Percentiles rank a stretch among this genome's conserved stretches.
Conservation (phyloP, 345 rosid genomes). For the Citrus sp. region DNA sequence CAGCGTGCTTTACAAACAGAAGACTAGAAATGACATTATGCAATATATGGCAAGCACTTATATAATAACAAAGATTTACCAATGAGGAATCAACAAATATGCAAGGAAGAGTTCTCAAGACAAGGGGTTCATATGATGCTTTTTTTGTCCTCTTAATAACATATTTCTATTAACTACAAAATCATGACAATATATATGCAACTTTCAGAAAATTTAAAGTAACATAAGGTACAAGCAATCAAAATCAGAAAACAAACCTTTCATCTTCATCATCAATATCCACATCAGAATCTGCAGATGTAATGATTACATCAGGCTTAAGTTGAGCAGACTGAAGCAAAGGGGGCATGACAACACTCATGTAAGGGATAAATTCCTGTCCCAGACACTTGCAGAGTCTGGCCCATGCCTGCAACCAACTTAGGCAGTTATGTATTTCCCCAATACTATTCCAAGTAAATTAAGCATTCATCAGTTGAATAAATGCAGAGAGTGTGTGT, state of each 20-base stretch:
- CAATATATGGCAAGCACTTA: background rate
- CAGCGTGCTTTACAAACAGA: background rate
- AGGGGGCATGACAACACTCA: conserved; percentile 74
- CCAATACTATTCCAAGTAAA: background rate
- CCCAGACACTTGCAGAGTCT: conserved; percentile 80
- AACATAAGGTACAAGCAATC: background rate
- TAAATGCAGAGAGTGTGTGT: background rate
- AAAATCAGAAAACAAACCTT: conserved; percentile 32
- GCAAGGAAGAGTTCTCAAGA: background rate
- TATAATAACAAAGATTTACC: background rate
- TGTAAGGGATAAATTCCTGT: conserved; percentile 72
- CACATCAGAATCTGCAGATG: conserved; percentile 68
- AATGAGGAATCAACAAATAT: background rate
- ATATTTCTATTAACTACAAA: background rate
- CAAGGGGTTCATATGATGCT: background rate
- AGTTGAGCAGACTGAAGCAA: conserved; percentile 75
- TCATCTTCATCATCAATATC: conserved; percentile 69
- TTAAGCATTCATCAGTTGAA: background rate
- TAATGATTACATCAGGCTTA: conserved; percentile 68
- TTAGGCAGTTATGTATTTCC: conserved; percentile 1
- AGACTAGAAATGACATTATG: background rate
- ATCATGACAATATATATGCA: background rate
- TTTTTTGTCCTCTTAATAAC: background rate
- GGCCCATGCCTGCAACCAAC: conserved; percentile 63
- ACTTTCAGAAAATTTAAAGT: background rate